Evolutionary conservation across 1,284 basidiomycete genomes (phyloP).

Genomic region (Anthracocystis panici-leucophaei): DNA sequence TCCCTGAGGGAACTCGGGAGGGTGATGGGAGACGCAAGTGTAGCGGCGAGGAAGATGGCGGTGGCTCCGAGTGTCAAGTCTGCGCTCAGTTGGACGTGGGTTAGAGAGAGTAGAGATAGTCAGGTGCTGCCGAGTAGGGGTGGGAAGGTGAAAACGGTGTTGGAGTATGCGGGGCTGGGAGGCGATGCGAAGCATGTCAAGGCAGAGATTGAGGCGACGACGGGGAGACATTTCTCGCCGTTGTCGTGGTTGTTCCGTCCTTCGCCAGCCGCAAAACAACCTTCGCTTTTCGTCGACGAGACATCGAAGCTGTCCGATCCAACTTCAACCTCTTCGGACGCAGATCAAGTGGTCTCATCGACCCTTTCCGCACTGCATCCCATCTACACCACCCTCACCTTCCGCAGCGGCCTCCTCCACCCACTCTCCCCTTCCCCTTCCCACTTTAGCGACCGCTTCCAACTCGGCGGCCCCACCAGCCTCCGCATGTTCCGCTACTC

Average conservation of each 20-base stretch:
- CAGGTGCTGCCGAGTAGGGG: constrained; percentile 73
- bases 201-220: constrained; percentile 46
- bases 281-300: constrained; percentile 17
- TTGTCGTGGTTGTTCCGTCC: constrained; percentile 19
- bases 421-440: constrained; percentile 65
- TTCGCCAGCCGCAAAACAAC: background rate
- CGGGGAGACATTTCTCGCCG: constrained; percentile 30
- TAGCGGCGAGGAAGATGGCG: constrained; percentile 38
- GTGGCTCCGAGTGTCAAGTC: constrained; percentile 76
- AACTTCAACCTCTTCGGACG: background rate
- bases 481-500: constrained; percentile 87
- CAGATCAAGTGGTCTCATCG: background rate
- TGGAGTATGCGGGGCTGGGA: constrained; percentile 62
- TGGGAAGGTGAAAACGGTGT: constrained; percentile 26
- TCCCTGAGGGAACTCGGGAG: constrained; percentile 51
- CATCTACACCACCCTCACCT: constrained; percentile 30
- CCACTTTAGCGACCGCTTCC: constrained; percentile 86
- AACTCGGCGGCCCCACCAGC: constrained; percentile 91
- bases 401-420: constrained; percentile 50
- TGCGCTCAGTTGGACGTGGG: constrained; percentile 82
- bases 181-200: constrained; percentile 63
- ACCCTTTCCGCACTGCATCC: constrained; percentile 3
- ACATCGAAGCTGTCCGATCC: background rate
- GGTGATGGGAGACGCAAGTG: constrained; percentile 54
- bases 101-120: constrained; percentile 84